Evolutionary conservation across 371 early-diverging fungal species (phyloP).

Genomic region (Apophysomyces variabilis): DNA sequence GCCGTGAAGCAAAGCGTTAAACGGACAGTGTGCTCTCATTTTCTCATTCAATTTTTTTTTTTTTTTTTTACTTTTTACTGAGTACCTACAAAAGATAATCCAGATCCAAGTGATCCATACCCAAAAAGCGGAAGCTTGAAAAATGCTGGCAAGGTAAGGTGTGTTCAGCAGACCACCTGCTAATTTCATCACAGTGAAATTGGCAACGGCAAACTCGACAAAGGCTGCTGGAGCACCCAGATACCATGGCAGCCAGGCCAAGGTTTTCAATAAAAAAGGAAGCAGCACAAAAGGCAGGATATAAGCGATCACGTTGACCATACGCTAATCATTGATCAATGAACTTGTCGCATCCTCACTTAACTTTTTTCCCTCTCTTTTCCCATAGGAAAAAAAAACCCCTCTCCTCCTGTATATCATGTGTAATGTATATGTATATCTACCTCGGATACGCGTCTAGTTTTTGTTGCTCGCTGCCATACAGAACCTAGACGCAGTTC

Average conservation of each 20-base stretch:
- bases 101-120: conserved; percentile 47
- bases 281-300: conserved; percentile 61
- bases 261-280: conserved; percentile 43
- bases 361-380: too few species aligned
- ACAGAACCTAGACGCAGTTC: conserved; percentile 2
- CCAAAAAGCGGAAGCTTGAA: conserved; percentile 68
- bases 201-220: conserved; percentile 42
- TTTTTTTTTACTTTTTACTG: neutral
- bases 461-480: neutral
- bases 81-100: neutral
- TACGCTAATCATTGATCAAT: conserved; percentile 6
- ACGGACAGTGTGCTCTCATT: too few species aligned
- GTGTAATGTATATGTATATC: neutral
- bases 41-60: too few species aligned
- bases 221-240: conserved; percentile 61
- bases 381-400: too few species aligned
- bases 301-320: conserved; percentile 55
- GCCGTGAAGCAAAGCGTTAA: too few species aligned
- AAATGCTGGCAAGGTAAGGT: conserved; percentile 73
- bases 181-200: conserved; percentile 44
- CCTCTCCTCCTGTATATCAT: too few species aligned
- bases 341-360: too few species aligned
- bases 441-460: neutral
- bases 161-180: conserved; percentile 53
- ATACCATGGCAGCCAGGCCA: conserved; percentile 68